Evolutionary conservation across 2,329 filamentous ascomycete genomes (phyloP).

Genomic region (Penicillium hesseltinei): DNA sequence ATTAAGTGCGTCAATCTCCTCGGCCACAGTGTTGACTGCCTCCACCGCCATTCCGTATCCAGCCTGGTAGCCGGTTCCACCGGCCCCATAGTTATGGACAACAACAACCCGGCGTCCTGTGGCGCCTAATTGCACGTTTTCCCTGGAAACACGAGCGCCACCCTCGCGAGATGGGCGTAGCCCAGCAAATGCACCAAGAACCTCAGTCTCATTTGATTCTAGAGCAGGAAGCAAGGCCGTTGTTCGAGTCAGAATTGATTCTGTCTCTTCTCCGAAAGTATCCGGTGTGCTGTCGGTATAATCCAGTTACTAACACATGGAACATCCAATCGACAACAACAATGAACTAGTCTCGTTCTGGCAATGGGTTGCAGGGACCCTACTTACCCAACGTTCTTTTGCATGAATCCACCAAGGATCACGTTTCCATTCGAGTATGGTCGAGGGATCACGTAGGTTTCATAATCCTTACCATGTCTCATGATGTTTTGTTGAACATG

Average conservation of each 20-base stretch:
- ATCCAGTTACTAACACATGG: neutral
- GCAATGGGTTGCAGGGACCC: neutral
- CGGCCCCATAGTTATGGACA: constrained; percentile 42
- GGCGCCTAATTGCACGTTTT: neutral
- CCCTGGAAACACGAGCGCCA: constrained; percentile 17
- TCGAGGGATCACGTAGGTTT: constrained; percentile 45
- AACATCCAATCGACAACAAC: neutral
- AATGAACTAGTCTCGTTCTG: neutral
- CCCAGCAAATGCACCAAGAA: constrained; percentile 34
- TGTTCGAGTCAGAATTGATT: constrained; percentile 41
- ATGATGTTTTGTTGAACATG: constrained; percentile 38
- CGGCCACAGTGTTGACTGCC: constrained; percentile 4
- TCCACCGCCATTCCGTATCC: constrained; percentile 21
- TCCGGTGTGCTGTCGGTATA: constrained; percentile 38
- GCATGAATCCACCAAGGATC: constrained; percentile 41
- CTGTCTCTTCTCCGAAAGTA: constrained; percentile 32
- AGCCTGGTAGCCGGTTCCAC: constrained; percentile 49
- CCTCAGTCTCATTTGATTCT: constrained; percentile 23
- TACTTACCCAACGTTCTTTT: constrained; percentile 19
- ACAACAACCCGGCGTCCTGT: neutral
- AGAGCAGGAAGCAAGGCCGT: constrained; percentile 34
- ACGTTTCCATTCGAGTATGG: constrained; percentile 38
- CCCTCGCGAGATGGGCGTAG: constrained; percentile 20
- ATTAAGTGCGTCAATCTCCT: neutral
- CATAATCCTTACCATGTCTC: constrained; percentile 41